Conservation (phyloP, 2,329 filamentous ascomycete species). For the Exophiala sideris region DNA sequence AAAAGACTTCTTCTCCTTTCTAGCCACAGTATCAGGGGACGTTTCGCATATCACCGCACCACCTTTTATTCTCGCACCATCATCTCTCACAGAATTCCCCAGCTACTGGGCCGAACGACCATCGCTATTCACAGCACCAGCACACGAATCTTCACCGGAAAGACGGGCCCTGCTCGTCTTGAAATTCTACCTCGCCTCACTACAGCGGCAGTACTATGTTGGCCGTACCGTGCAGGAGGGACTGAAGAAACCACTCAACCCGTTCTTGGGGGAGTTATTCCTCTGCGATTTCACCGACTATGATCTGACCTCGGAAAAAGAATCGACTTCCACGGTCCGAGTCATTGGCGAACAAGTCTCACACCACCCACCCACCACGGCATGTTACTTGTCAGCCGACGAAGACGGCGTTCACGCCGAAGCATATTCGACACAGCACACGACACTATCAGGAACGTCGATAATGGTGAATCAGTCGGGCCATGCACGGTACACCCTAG, state of each 20-base stretch:
- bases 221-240: constrained; percentile 29
- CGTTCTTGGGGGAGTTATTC: constrained; percentile 28
- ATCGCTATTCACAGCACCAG: constrained; percentile 73
- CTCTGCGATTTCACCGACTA: constrained; percentile 24
- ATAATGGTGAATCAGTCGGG: constrained; percentile 23
- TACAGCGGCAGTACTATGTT: constrained; percentile 71
- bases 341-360: constrained; percentile 27
- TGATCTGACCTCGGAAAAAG: constrained; percentile 18
- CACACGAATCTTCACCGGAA: constrained; percentile 71
- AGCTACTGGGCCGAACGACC: constrained; percentile 82
- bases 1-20: constrained; percentile 49
- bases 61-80: constrained; percentile 26
- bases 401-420: constrained; percentile 23
- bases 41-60: constrained; percentile 74
- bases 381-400: constrained; percentile 27
- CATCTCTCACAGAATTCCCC: constrained; percentile 26
- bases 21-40: constrained; percentile 79
- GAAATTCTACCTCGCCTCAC: constrained; percentile 91
- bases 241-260: constrained; percentile 28
- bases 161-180: constrained; percentile 81
- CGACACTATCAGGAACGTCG: constrained; percentile 22
- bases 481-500: constrained; percentile 24
- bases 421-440: constrained; percentile 25
- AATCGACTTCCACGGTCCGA: constrained; percentile 19
- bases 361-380: constrained; percentile 29